phyloP scores from a whole-genome alignment of 148 eudicot genomes.

The Camellia japonica region DNA sequence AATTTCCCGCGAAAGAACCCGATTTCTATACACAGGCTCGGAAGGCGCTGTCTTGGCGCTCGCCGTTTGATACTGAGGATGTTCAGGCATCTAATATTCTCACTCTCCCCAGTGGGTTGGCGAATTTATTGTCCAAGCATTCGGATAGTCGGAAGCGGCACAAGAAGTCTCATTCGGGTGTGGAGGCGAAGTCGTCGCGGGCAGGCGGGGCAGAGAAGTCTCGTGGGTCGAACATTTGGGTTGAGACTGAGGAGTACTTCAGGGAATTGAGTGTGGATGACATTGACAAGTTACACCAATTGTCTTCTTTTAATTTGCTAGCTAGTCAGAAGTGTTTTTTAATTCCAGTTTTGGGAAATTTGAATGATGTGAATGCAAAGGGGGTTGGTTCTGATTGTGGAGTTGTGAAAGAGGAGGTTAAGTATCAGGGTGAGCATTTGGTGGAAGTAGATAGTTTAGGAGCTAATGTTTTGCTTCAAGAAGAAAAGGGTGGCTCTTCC shows the following conservation, averaged over 20 bases:
- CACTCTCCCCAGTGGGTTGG: conserved; percentile 65
- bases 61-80: conserved; percentile 78
- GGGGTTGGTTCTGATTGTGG: not conserved
- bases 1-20: conserved; percentile 28
- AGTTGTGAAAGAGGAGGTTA: conserved; percentile 24
- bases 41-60: conserved; percentile 64
- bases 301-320: conserved; percentile 29
- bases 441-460: conserved; percentile 44
- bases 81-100: conserved; percentile 33
- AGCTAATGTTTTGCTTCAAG: not conserved
- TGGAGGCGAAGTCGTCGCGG: conserved; percentile 46
- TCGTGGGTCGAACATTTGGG: conserved; percentile 50
- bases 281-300: conserved; percentile 52
- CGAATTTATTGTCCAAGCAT: conserved; percentile 49
- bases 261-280: conserved; percentile 63
- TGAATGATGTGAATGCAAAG: conserved; percentile 19
- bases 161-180: conserved; percentile 54
- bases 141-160: conserved; percentile 70
- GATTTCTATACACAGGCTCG: conserved; percentile 48
- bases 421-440: conserved; percentile 24
- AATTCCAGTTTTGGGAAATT: conserved; percentile 46
- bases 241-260: conserved; percentile 71
- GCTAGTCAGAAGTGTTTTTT: conserved; percentile 37
- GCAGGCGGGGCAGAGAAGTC: conserved; percentile 41
- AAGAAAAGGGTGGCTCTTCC: conserved; percentile 23